Conservation (phyloP, 192 early-diverging fungal genomes). For the Lunasporangiospora selenospora region DNA sequence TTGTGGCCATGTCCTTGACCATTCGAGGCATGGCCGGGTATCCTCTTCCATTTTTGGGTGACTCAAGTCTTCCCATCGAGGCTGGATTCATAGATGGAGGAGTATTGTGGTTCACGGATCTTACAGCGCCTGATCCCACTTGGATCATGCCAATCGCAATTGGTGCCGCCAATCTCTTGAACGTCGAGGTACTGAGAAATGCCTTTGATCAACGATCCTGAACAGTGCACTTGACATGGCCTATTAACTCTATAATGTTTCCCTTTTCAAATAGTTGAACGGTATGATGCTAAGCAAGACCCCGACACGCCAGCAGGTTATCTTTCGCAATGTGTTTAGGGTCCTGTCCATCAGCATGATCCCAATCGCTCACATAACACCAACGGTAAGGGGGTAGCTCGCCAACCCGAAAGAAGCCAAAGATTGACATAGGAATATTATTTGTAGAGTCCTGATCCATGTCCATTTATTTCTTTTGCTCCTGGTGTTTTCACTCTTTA, state of each 20-base stretch:
- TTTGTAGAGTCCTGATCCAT: background rate
- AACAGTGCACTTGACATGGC: too few relatives aligned
- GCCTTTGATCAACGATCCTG: background rate
- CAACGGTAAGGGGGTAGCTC: constrained; percentile 60
- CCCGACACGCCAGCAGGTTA: constrained; percentile 48
- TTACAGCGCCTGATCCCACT: constrained; percentile 68
- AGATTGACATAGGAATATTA: background rate
- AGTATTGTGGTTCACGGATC: constrained; percentile 67
- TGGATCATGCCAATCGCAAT: constrained; percentile 72
- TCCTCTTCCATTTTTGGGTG: constrained; percentile 59
- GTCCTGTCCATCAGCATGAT: constrained; percentile 64
- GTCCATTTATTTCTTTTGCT: constrained; percentile 19
- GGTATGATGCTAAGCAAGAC: constrained; percentile 44
- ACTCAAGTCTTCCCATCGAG: constrained; percentile 40
- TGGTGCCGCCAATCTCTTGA: constrained; percentile 66
- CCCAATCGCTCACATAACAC: constrained; percentile 72
- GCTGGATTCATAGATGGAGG: constrained; percentile 66
- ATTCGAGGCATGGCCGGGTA: constrained; percentile 69
- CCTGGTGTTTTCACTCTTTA: constrained; percentile 15
- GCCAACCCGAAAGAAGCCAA: too few relatives aligned
- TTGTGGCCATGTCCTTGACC: constrained; percentile 70
- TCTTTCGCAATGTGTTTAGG: constrained; percentile 59
- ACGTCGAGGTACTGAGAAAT: constrained; percentile 68
- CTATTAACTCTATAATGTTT: background rate
- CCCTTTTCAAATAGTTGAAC: constrained; percentile 45